Base-by-base conservation (phyloP, 345 rosid genomes). In the Eutrema japonicum region DNA sequence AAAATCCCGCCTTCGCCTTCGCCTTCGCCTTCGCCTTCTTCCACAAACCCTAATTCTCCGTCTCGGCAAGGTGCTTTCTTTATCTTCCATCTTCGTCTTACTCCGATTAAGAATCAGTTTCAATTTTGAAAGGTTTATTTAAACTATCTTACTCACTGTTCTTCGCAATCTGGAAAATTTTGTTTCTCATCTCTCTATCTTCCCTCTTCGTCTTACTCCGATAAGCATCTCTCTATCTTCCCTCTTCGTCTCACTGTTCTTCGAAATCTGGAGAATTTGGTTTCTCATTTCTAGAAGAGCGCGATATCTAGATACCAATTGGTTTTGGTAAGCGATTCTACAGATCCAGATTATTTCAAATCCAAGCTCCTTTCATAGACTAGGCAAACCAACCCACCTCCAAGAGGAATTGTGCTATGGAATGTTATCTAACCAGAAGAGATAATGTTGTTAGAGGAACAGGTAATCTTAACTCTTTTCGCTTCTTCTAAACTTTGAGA, bases 1-100 rank as follows among this genome's bases (percentile, higher is more conserved):
- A 67, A 61, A 68, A 68, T 61, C 79, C 79, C 79, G 79, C 79
- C 74, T 66, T 41, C 55, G 8, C 2, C 74, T 66, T 41, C 79
- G 79, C 79, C 74, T 66, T 41, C 55, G 8, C 2, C 74, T 66
- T 41, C 55, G 8, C 2, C 29, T 54, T 46, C 71, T 37, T 27
- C 74, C 43, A 59, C 3, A 67, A 75, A 60, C 78, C 74, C 79
- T 41, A 49, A 42, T 49, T 9, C 72, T 58, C 66, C 66, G 13
- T 30, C 65, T 50, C 52, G 58, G 26, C n/a, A 33, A 66, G 55
- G 67, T 74, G 6, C 11, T 49, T 4, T 52, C 49, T 54, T 43
- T 64, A 16, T 64, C 16, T 37, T 43, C 29, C 42, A 48, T 54
- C 65, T 35, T 33, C 10, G 30, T 22, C 50, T 48, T 48, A 27